Conservation (phyloP, 345 rosid genomes). For the Arabis hirsuta region DNA sequence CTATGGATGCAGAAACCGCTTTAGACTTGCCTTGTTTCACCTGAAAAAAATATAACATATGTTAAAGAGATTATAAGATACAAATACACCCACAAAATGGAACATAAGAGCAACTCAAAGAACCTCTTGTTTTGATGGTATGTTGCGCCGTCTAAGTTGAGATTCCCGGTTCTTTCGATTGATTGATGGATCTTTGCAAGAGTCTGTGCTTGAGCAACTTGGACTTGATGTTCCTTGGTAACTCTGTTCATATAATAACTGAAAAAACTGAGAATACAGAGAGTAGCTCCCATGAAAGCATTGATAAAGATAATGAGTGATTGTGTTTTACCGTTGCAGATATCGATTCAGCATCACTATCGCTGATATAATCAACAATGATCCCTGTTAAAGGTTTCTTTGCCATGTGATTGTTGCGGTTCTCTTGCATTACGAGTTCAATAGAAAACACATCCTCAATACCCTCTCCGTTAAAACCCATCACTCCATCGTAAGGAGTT, state of each 20-base stretch:
- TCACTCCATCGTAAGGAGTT: neutral
- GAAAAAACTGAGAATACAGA: neutral
- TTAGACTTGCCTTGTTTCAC: neutral
- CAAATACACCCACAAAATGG: neutral
- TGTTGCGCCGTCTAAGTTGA: slow-evolving; percentile 2
- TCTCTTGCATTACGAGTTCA: neutral
- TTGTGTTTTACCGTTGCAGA: slow-evolving; percentile 23
- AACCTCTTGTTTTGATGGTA: slow-evolving; percentile 29
- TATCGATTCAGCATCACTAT: slow-evolving; percentile 23
- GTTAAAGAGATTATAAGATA: neutral
- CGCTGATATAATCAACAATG: slow-evolving; percentile 17
- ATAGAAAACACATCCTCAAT: neutral
- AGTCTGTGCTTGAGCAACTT: neutral
- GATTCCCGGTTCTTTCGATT: neutral
- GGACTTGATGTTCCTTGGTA: slow-evolving; percentile 13
- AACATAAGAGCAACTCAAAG: no score
- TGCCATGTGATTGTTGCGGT: slow-evolving; percentile 28
- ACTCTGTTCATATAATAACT: slow-evolving; percentile 28
- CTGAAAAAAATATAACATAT: slow-evolving; percentile 12
- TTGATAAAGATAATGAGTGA: neutral
- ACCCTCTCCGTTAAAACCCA: neutral
- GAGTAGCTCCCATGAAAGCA: neutral
- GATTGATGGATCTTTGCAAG: slow-evolving; percentile 10
- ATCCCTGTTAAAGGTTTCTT: slow-evolving; percentile 27
- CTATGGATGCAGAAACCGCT: no score